These are phyloP conservation scores for Botrytis cinerea DNA, from an alignment of 2,329 filamentous ascomycete genomes.

Conservation along the genomic window DNA sequence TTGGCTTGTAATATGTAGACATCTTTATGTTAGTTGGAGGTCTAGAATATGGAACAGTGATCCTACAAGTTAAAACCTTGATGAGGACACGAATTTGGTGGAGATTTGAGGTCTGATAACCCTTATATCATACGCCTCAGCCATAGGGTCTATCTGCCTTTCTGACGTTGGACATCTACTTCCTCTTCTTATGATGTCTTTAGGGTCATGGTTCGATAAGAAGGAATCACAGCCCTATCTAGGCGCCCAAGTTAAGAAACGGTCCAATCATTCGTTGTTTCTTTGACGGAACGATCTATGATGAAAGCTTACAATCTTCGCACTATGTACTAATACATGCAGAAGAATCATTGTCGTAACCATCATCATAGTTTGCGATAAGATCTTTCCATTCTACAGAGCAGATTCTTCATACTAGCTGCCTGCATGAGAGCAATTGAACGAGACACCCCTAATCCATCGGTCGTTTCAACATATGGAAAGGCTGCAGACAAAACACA, in stretches of 20 bases:
- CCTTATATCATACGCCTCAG: background rate
- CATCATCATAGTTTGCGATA: background rate
- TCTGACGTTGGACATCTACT: background rate
- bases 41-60: slow-evolving; percentile 9
- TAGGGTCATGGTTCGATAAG: background rate
- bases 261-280: slow-evolving; percentile 1
- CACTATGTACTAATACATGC: background rate
- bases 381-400: background rate
- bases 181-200: background rate
- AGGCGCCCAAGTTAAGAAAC: slow-evolving; percentile 8
- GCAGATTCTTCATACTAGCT: background rate
- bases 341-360: background rate
- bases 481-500: too few species aligned
- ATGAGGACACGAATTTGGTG: slow-evolving; percentile 11
- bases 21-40: slow-evolving; percentile 4
- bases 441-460: background rate
- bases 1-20: slow-evolving; percentile 17
- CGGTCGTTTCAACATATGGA: background rate
- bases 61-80: background rate
- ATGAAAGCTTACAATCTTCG: background rate
- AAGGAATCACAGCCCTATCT: slow-evolving; percentile 16
- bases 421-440: background rate
- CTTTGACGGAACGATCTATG: background rate
- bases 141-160: background rate
- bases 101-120: slow-evolving; percentile 10